Evolutionary conservation across 2,329 filamentous ascomycete species (phyloP).

Genomic region (Aspergillus spinulosporus): DNA sequence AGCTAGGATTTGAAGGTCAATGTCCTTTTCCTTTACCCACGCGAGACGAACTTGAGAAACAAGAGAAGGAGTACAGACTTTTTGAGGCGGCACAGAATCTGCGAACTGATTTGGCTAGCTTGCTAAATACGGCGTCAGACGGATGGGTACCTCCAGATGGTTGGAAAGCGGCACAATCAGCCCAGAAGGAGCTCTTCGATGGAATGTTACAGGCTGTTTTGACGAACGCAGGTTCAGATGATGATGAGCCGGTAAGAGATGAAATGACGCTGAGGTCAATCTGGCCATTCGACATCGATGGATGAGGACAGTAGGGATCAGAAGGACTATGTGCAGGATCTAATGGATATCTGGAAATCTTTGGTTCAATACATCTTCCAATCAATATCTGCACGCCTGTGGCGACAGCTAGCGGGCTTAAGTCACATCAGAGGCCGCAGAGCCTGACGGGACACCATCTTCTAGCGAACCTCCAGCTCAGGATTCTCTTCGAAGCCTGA

Average conservation of each 20-base stretch:
- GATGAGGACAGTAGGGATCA: not conserved
- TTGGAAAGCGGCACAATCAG: conserved; percentile 35
- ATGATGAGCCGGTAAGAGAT: conserved; percentile 37
- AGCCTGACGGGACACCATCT: too few relatives aligned
- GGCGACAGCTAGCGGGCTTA: too few relatives aligned
- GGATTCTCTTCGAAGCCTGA: too few relatives aligned
- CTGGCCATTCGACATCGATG: conserved; percentile 37
- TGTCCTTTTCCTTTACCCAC: conserved; percentile 35
- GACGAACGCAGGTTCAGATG: conserved; percentile 28
- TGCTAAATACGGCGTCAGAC: conserved; percentile 36
- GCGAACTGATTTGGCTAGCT: conserved; percentile 27
- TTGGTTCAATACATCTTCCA: too few relatives aligned
- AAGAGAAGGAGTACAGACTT: conserved; percentile 33
- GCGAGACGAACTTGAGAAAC: conserved; percentile 28
- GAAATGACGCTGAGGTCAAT: conserved; percentile 36
- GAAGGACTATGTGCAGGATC: too few relatives aligned
- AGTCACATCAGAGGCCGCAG: too few relatives aligned
- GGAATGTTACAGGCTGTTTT: conserved; percentile 35
- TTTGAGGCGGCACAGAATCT: conserved; percentile 38
- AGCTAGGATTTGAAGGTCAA: conserved; percentile 40
- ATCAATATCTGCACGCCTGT: too few relatives aligned
- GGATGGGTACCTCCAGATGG: conserved; percentile 36
- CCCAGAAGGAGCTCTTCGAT: conserved; percentile 33
- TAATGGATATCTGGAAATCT: too few relatives aligned
- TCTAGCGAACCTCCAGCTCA: too few relatives aligned